Conservation (phyloP, 345 rosid species). For the Odontarrhena argentea region DNA sequence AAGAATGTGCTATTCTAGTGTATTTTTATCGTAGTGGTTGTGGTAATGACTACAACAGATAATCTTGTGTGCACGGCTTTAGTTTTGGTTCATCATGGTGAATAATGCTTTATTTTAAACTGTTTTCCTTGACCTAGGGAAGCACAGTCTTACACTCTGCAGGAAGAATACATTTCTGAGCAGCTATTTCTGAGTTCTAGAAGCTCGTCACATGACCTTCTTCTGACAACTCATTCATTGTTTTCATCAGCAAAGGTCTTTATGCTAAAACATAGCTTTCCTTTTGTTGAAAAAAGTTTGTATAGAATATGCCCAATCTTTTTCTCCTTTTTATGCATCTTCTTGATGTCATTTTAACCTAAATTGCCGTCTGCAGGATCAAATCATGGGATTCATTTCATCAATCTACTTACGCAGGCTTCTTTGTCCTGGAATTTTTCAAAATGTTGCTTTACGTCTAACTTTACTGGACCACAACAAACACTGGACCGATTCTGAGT, state of each 20-base stretch:
- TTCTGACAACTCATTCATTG: slow-evolving; percentile 60
- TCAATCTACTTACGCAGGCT: slow-evolving; percentile 77
- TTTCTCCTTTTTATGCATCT: slow-evolving; percentile 21
- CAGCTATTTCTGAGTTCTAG: slow-evolving; percentile 78
- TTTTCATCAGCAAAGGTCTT: slow-evolving; percentile 73
- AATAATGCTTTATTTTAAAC: slow-evolving; percentile 23
- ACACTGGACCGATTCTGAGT: slow-evolving; percentile 82
- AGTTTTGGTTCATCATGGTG: slow-evolving; percentile 16
- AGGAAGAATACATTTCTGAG: slow-evolving; percentile 85
- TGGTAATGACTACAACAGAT: slow-evolving; percentile 21
- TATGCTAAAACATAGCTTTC: slow-evolving; percentile 18
- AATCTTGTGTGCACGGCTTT: slow-evolving; percentile 20
- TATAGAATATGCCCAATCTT: slow-evolving; percentile 2
- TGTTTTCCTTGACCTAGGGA: slow-evolving; percentile 59
- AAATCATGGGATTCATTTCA: slow-evolving; percentile 69
- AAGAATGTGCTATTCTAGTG: slow-evolving; percentile 16
- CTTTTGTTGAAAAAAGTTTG: slow-evolving; percentile 1
- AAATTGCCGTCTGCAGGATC: slow-evolving; percentile 61
- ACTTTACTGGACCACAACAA: slow-evolving; percentile 75
- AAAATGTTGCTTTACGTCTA: slow-evolving; percentile 57
- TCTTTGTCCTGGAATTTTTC: slow-evolving; percentile 80
- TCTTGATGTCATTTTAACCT: slow-evolving; percentile 12
- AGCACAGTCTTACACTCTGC: slow-evolving; percentile 64
- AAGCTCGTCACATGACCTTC: slow-evolving; percentile 69
- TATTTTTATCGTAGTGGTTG: slow-evolving; percentile 13